Conservation (phyloP, 352 stramenopile species). For the Halophytophthora batemanensis region DNA sequence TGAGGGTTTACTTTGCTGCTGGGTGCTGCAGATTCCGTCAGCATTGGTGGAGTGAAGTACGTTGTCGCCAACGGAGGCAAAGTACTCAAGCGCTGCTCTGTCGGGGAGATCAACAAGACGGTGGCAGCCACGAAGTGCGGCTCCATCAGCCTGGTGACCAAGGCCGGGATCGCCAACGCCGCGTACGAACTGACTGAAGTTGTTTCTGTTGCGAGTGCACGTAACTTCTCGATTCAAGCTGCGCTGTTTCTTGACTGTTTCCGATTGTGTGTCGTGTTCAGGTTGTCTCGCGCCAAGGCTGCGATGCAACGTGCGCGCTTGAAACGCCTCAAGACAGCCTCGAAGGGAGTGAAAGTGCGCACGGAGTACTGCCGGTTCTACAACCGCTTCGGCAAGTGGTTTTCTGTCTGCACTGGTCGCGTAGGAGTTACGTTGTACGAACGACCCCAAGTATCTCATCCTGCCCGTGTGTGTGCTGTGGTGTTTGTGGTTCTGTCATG, state of each 20-base stretch:
- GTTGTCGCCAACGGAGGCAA: constrained; percentile 40
- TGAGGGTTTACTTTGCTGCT: background rate
- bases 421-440: background rate
- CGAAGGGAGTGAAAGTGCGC: constrained; percentile 32
- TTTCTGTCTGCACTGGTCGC: background rate
- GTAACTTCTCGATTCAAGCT: background rate
- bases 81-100: constrained; percentile 36
- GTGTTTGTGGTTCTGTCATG: constrained; percentile 3
- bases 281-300: constrained; percentile 44
- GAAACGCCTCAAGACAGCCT: constrained; percentile 30
- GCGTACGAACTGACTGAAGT: constrained; percentile 25
- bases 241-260: constrained; percentile 4
- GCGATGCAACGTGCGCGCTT: constrained; percentile 45
- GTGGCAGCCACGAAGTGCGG: constrained; percentile 6
- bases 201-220: background rate
- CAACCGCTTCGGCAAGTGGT: constrained; percentile 73
- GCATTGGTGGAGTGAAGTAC: constrained; percentile 47
- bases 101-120: constrained; percentile 18
- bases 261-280: constrained; percentile 10
- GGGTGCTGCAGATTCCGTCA: constrained; percentile 30
- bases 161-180: constrained; percentile 26
- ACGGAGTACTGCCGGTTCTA: constrained; percentile 83
- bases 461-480: constrained; percentile 1
- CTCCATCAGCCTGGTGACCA: constrained; percentile 22
- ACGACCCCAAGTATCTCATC: no score